phyloP scores from a whole-genome alignment of 805 yeast genomes.

The Pichia manshurica region DNA sequence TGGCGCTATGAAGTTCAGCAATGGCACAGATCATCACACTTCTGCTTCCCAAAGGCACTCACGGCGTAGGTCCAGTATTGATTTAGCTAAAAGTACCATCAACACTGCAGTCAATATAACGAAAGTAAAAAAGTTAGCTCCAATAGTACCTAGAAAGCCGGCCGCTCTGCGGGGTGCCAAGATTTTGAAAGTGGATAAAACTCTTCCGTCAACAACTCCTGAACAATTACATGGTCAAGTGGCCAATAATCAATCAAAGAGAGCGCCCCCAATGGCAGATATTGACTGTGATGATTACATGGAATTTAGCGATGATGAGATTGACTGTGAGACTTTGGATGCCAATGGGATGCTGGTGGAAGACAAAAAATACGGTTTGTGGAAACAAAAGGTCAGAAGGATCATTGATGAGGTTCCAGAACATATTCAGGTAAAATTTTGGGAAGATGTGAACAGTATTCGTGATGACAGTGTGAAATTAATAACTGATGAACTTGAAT shows the following conservation, averaged over 20 bases:
- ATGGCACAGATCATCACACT: background rate
- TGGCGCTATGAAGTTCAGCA: too few relatives aligned
- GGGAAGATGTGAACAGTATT: slow-evolving; percentile 39
- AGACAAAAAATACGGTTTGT: slow-evolving; percentile 48
- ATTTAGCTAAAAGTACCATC: slow-evolving; percentile 2
- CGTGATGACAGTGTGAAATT: slow-evolving; percentile 29
- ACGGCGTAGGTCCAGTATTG: slow-evolving; percentile 4
- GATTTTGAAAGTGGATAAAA: background rate
- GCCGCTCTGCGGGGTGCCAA: slow-evolving; percentile 19
- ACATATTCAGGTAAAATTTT: slow-evolving; percentile 35
- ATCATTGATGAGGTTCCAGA: slow-evolving; percentile 38
- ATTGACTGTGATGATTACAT: background rate
- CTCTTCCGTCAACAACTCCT: background rate
- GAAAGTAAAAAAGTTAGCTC: slow-evolving; percentile 23
- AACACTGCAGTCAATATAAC: slow-evolving; percentile 2
- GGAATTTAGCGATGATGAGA: background rate
- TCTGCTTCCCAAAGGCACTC: background rate
- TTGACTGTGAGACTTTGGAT: background rate
- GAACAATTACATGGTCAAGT: background rate
- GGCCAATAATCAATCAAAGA: background rate
- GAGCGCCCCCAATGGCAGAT: background rate
- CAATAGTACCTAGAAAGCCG: slow-evolving; percentile 48
- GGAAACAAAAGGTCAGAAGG: slow-evolving; percentile 49
- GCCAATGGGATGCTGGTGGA: background rate
- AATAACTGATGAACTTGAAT: slow-evolving; percentile 10